Evolutionary conservation across 805 yeast genomes (phyloP).

Genomic region (Spathaspora passalidarum): DNA sequence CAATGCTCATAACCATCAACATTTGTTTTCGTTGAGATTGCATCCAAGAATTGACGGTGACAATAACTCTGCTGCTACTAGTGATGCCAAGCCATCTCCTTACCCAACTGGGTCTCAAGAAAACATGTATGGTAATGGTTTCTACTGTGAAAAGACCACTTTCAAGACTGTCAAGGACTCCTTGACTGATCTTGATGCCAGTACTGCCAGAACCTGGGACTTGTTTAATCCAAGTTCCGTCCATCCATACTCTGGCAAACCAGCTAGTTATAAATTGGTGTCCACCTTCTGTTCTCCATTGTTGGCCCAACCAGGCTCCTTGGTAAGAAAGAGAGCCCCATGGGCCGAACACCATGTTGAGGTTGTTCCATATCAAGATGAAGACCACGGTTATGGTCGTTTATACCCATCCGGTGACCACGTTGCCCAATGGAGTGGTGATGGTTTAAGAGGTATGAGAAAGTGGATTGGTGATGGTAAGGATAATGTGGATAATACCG

Average conservation of each 20-base stretch:
- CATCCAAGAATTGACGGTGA: conserved; percentile 84
- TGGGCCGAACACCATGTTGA: conserved; percentile 69
- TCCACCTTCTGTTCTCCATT: conserved; percentile 72
- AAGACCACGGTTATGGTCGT: conserved; percentile 49
- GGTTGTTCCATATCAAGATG: conserved; percentile 69
- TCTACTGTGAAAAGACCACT: conserved; percentile 60
- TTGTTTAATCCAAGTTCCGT: conserved; percentile 66
- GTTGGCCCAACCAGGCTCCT: conserved; percentile 69
- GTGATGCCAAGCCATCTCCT: conserved; percentile 62
- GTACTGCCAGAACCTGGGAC: conserved; percentile 74
- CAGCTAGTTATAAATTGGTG: conserved; percentile 73
- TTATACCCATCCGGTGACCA: conserved; percentile 79
- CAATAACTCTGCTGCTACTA: conserved; percentile 66
- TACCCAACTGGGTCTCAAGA: conserved; percentile 61
- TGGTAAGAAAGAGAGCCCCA: conserved; percentile 78
- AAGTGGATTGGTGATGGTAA: conserved; percentile 65
- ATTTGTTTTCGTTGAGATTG: conserved; percentile 70
- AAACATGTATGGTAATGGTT: conserved; percentile 77
- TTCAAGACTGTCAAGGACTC: conserved; percentile 70
- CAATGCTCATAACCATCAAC: conserved; percentile 86
- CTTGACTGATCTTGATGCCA: conserved; percentile 55
- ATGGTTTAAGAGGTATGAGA: conserved; percentile 62
- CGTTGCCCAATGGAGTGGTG: conserved; percentile 73
- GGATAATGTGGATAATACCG: conserved; percentile 61
- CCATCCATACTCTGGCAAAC: conserved; percentile 70